These are phyloP conservation scores for Pyracantha coccinea DNA, from an alignment of 331 rosid genomes.

Conservation along the genomic window DNA sequence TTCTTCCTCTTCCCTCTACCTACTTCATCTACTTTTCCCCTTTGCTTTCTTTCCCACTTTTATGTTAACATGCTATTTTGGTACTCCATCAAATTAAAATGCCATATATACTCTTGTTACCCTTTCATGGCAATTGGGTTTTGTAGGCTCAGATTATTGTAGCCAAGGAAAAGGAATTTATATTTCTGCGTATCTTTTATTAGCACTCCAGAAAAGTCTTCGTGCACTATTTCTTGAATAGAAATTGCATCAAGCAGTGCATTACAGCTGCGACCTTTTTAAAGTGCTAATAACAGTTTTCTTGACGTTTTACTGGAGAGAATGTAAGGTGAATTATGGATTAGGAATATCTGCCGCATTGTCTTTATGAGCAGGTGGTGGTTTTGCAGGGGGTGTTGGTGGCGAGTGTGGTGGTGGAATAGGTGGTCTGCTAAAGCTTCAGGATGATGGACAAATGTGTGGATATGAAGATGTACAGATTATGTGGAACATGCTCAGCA, in stretches of 20 bases:
- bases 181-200: too few species aligned
- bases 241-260: too few species aligned
- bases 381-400: not conserved
- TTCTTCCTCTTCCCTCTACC: not conserved
- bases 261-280: not conserved
- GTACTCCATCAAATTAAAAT: not conserved
- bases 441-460: conserved; percentile 48
- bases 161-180: too few species aligned
- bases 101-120: not conserved
- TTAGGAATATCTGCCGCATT: not conserved
- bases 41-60: not conserved
- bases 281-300: not conserved
- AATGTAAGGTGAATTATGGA: too few species aligned
- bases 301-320: too few species aligned
- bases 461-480: conserved; percentile 54
- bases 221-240: too few species aligned
- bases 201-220: too few species aligned
- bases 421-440: conserved; percentile 36
- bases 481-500: conserved; percentile 58
- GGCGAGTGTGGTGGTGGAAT: not conserved
- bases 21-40: not conserved
- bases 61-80: not conserved
- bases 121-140: not conserved
- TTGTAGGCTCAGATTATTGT: not conserved
- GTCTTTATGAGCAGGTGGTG: not conserved